A percentile compares a stretch with the other conserved stretches of the same genome.
These are phyloP conservation scores for Ascochyta viciae-villosae DNA, from an alignment of 2,329 filamentous ascomycete genomes.

Conservation along the genomic window DNA sequence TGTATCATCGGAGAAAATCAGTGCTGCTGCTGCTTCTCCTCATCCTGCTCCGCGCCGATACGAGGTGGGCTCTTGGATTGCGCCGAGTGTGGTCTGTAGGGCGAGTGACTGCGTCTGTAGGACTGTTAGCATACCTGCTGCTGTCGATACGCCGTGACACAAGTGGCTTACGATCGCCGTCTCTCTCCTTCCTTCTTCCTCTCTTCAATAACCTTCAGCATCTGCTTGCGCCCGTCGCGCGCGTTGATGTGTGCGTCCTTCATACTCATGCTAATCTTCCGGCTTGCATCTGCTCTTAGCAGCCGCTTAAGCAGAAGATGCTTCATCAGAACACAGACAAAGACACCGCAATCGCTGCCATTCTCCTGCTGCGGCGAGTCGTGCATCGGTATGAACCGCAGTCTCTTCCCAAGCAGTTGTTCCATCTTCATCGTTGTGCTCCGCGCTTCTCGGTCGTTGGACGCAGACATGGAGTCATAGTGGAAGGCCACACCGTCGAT, in stretches of 20 bases:
- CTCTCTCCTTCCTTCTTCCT: slow-evolving; percentile 87
- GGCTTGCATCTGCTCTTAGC: slow-evolving; percentile 76
- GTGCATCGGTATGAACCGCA: slow-evolving; percentile 80
- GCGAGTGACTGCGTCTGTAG: slow-evolving; percentile 43
- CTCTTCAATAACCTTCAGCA: slow-evolving; percentile 86
- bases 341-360: slow-evolving; percentile 91
- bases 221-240: slow-evolving; percentile 81
- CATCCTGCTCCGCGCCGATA: slow-evolving; percentile 44
- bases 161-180: slow-evolving; percentile 74
- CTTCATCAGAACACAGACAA: slow-evolving; percentile 93
- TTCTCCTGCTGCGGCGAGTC: slow-evolving; percentile 94
- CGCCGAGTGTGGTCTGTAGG: slow-evolving; percentile 39
- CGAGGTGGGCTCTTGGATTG: slow-evolving; percentile 48
- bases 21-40: slow-evolving; percentile 16
- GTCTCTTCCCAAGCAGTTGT: slow-evolving; percentile 68
- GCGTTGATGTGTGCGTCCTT: slow-evolving; percentile 84
- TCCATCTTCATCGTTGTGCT: slow-evolving; percentile 73
- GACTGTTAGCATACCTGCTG: slow-evolving; percentile 1
- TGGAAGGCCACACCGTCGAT: slow-evolving; percentile 94
- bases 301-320: slow-evolving; percentile 88
- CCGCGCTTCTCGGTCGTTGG: slow-evolving; percentile 77
- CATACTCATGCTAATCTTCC: slow-evolving; percentile 96
- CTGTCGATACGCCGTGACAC: neutral
- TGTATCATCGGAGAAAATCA: neutral
- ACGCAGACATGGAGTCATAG: slow-evolving; percentile 84